Evolutionary conservation across 495 filamentous ascomycete species (phyloP).

Genomic region (Articulospora tetracladia): DNA sequence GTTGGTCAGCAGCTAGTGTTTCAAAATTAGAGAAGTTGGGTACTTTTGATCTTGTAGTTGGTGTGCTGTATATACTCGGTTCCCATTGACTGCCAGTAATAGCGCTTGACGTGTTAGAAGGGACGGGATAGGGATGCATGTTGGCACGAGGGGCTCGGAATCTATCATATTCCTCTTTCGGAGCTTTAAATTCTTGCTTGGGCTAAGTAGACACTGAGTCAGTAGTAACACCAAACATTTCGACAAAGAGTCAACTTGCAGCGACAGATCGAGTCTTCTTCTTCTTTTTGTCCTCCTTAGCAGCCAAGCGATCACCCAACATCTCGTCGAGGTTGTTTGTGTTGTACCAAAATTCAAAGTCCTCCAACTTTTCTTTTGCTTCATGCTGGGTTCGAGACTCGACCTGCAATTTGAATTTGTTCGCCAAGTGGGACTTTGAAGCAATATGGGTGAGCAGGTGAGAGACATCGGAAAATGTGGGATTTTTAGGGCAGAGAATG

Average conservation of each 20-base stretch:
- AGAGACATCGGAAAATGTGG: constrained; percentile 80
- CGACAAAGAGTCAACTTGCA: no score
- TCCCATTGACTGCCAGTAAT: constrained; percentile 6
- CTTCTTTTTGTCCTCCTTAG: constrained; percentile 62
- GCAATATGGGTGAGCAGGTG: constrained; percentile 84
- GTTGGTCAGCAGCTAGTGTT: not conserved
- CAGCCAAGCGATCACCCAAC: constrained; percentile 64
- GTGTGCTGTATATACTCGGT: constrained; percentile 12
- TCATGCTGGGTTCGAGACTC: constrained; percentile 51
- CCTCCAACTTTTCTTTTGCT: constrained; percentile 44
- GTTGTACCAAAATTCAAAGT: constrained; percentile 70
- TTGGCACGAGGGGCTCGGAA: constrained; percentile 32
- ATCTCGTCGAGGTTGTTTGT: constrained; percentile 58
- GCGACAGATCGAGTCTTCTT: constrained; percentile 9
- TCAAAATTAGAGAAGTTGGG: constrained; percentile 15
- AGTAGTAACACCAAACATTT: no score
- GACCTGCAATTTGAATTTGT: constrained; percentile 70
- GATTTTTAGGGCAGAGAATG: constrained; percentile 72
- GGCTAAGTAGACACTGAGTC: no score
- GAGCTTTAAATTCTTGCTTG: not conserved
- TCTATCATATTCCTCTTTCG: not conserved
- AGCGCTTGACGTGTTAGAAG: not conserved
- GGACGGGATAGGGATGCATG: constrained; percentile 27
- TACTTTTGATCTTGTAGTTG: constrained; percentile 11
- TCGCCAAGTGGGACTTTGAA: constrained; percentile 78